phyloP scores from a whole-genome alignment of 2,329 filamentous ascomycete species.

The Chaetomium strumarium region DNA sequence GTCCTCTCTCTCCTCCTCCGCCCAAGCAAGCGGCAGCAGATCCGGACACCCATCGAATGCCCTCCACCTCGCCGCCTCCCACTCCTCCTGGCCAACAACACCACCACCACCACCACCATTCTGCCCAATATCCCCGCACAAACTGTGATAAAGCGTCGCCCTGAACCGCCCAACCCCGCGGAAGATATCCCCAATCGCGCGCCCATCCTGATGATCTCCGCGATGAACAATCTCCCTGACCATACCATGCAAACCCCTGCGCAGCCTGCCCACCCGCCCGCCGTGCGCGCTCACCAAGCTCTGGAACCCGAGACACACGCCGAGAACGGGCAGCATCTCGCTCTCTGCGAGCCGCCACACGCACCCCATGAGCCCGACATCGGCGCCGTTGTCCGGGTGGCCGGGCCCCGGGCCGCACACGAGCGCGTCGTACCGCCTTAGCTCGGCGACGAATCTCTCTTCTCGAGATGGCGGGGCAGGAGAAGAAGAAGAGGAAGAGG shows the following conservation, averaged over 20 bases:
- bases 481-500: conserved; percentile 42
- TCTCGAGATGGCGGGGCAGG: conserved; percentile 27
- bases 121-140: conserved; percentile 51
- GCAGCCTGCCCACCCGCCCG: conserved; percentile 58
- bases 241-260: conserved; percentile 76
- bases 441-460: conserved; percentile 40
- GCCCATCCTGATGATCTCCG: conserved; percentile 6
- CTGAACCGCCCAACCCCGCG: conserved; percentile 50
- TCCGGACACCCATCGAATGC: conserved; percentile 33
- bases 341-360: conserved; percentile 63
- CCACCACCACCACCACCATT: conserved; percentile 32
- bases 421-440: conserved; percentile 68
- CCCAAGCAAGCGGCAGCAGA: conserved; percentile 58
- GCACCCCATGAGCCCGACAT: conserved; percentile 74
- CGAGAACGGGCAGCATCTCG: conserved; percentile 68
- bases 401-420: conserved; percentile 90
- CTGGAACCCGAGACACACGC: conserved; percentile 87
- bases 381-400: conserved; percentile 61
- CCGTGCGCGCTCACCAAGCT: conserved; percentile 67
- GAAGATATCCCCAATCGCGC: conserved; percentile 56
- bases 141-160: conserved; percentile 72
- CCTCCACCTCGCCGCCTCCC: conserved; percentile 38
- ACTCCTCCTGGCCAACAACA: conserved; percentile 30
- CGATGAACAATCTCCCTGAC: conserved; percentile 60
- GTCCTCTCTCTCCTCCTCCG: conserved; percentile 39